Evolutionary conservation across 768 basidiomycete genomes (phyloP).

Genomic region (Dacryopinax primogenitus): DNA sequence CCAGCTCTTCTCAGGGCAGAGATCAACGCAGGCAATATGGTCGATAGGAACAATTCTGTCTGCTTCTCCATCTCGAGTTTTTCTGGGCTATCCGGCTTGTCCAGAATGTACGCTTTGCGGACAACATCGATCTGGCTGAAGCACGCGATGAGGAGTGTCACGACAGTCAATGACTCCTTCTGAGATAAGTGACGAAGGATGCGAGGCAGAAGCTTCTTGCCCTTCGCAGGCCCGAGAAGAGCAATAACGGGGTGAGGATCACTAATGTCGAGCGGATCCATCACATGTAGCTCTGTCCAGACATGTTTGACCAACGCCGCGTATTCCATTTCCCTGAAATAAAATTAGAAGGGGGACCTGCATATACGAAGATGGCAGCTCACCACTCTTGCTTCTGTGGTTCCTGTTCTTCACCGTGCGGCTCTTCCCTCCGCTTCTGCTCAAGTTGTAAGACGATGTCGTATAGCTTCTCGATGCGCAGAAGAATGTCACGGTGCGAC

Average conservation of each 20-base stretch:
- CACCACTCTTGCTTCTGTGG: conserved; percentile 17
- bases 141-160: conserved; percentile 86
- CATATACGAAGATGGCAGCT: not conserved
- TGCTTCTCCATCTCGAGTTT: conserved; percentile 68
- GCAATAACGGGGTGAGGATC: conserved; percentile 95
- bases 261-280: conserved; percentile 85
- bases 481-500: conserved; percentile 61
- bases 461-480: conserved; percentile 71
- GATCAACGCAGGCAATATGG: conserved; percentile 76
- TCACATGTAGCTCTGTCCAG: conserved; percentile 74
- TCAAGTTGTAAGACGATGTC: conserved; percentile 74
- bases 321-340: conserved; percentile 31
- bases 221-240: conserved; percentile 73
- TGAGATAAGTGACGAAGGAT: conserved; percentile 70
- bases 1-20: conserved; percentile 67
- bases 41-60: conserved; percentile 76
- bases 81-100: conserved; percentile 49
- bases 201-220: conserved; percentile 82
- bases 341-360: not conserved
- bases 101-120: conserved; percentile 57
- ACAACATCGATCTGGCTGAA: conserved; percentile 92
- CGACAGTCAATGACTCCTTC: conserved; percentile 67
- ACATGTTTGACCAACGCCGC: conserved; percentile 50
- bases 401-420: conserved; percentile 46
- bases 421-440: conserved; percentile 69